Percentiles rank a stretch among this genome's conserved stretches.
Conservation (phyloP, 2,329 filamentous ascomycete species). For the Aspergillus japonicus region DNA sequence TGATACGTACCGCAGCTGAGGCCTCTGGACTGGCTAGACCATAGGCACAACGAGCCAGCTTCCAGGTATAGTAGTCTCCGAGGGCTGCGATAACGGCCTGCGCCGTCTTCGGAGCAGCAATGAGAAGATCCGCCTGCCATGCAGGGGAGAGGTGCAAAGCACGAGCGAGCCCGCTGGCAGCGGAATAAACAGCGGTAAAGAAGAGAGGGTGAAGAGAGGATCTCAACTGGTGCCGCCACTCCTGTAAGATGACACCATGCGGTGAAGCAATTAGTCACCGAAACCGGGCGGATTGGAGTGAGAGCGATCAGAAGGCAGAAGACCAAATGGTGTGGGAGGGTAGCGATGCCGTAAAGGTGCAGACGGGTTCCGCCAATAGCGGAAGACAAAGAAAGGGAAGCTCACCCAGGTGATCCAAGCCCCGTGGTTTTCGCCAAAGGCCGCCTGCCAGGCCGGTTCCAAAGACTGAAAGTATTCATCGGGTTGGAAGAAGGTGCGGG, state of each 20-base stretch:
- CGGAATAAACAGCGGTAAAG: slow-evolving; percentile 73
- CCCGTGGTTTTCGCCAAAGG: slow-evolving; percentile 72
- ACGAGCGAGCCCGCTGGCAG: slow-evolving; percentile 57
- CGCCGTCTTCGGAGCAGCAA: slow-evolving; percentile 69
- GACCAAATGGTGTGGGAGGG: not conserved
- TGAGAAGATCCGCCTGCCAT: slow-evolving; percentile 64
- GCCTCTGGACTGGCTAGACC: slow-evolving; percentile 62
- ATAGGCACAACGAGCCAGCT: slow-evolving; percentile 71
- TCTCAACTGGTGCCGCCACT: slow-evolving; percentile 86
- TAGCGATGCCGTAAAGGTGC: not conserved
- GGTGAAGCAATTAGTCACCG: slow-evolving; percentile 9
- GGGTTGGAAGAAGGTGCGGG: slow-evolving; percentile 93
- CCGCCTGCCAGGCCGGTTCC: slow-evolving; percentile 88
- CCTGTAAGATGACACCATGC: slow-evolving; percentile 53
- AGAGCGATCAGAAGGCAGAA: not conserved
- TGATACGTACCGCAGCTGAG: slow-evolving; percentile 62
- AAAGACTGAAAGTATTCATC: slow-evolving; percentile 97
- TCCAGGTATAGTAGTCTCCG: slow-evolving; percentile 86
- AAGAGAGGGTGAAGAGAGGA: slow-evolving; percentile 88
- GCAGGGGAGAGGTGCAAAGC: slow-evolving; percentile 55
- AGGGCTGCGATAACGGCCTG: slow-evolving; percentile 77
- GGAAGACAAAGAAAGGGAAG: slow-evolving; percentile 16
- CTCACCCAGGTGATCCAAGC: slow-evolving; percentile 96
- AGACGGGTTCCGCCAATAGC: not conserved
- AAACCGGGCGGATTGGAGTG: not conserved